A percentile compares a stretch with the other conserved stretches of the same genome.
phyloP scores from a whole-genome alignment of 352 stramenopile genomes.

The Phytopythium boreale region DNA sequence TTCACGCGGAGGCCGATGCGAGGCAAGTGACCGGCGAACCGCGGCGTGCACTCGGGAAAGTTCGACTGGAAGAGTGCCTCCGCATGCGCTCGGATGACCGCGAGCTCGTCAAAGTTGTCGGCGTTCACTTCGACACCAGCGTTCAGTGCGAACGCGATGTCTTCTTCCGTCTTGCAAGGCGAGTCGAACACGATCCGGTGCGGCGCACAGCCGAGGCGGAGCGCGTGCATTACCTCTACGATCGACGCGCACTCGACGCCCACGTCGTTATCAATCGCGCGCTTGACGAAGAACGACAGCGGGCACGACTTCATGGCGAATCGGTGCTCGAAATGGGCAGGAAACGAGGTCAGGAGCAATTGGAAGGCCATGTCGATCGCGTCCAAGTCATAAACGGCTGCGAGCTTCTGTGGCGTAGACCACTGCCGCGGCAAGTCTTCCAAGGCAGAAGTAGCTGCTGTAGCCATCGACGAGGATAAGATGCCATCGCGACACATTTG shows the following conservation, averaged over 20 bases:
- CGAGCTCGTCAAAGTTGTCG: slow-evolving; percentile 88
- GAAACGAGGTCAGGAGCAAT: slow-evolving; percentile 74
- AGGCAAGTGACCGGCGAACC: slow-evolving; percentile 55
- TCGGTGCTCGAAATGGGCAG: slow-evolving; percentile 82
- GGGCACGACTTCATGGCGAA: slow-evolving; percentile 90
- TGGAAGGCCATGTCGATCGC: slow-evolving; percentile 85
- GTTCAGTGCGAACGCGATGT: slow-evolving; percentile 84
- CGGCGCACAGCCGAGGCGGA: slow-evolving; percentile 64
- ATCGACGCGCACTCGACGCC: slow-evolving; percentile 84
- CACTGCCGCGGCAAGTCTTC: slow-evolving; percentile 5
- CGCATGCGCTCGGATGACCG: slow-evolving; percentile 81
- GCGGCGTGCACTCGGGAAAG: slow-evolving; percentile 54
- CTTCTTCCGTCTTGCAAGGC: slow-evolving; percentile 89
- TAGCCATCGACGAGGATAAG: slow-evolving; percentile 13
- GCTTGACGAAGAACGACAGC: slow-evolving; percentile 82
- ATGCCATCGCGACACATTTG: slow-evolving; percentile 52
- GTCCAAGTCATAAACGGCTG: slow-evolving; percentile 83
- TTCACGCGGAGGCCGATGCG: slow-evolving; percentile 91
- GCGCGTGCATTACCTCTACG: slow-evolving; percentile 76
- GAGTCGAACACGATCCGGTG: slow-evolving; percentile 91
- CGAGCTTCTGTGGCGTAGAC: slow-evolving; percentile 40
- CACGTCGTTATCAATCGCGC: slow-evolving; percentile 72
- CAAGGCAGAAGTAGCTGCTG: not conserved
- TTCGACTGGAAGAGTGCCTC: slow-evolving; percentile 89
- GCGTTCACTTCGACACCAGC: slow-evolving; percentile 88